These are phyloP conservation scores for Penicillium fimorum DNA, from an alignment of 495 filamentous ascomycete species.

Conservation along the genomic window DNA sequence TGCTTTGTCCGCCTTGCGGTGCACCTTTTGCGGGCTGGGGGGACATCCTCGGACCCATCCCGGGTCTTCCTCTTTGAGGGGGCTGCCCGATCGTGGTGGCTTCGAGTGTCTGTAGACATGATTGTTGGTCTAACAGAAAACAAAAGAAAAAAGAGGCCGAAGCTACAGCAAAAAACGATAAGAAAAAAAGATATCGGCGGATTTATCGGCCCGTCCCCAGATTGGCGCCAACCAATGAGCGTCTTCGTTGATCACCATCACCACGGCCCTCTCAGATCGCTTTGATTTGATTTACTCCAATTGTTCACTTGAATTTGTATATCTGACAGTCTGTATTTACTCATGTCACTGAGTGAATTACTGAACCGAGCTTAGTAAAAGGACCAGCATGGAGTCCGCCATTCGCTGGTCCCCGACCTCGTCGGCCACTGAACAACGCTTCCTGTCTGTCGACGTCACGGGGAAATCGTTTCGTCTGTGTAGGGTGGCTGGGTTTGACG, in stretches of 20 bases:
- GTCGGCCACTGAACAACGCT: constrained; percentile 59
- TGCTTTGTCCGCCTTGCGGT: constrained; percentile 13
- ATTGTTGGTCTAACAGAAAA: not conserved
- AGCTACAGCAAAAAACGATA: constrained; percentile 20
- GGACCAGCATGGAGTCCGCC: constrained; percentile 58
- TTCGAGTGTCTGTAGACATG: constrained; percentile 22
- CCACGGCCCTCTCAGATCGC: constrained; percentile 18
- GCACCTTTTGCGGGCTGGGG: constrained; percentile 26
- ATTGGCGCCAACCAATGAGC: constrained; percentile 33
- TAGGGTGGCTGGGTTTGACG: constrained; percentile 61
- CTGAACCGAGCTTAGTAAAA: not conserved
- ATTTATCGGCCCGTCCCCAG: constrained; percentile 34
- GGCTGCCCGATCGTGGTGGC: constrained; percentile 14
- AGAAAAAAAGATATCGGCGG: constrained; percentile 25
- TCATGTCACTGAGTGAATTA: constrained; percentile 5
- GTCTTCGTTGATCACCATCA: constrained; percentile 20
- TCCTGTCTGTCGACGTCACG: constrained; percentile 81
- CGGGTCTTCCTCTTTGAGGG: constrained; percentile 33
- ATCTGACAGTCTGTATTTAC: not conserved
- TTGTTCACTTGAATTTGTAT: constrained; percentile 15
- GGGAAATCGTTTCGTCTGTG: constrained; percentile 79
- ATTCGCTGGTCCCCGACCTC: constrained; percentile 91
- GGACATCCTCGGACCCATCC: constrained; percentile 27
- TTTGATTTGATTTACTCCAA: constrained; percentile 10
- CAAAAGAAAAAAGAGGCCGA: constrained; percentile 5